These are phyloP conservation scores for Incumbomyces lentus DNA, from an alignment of 2,329 filamentous ascomycete genomes.

Conservation along the genomic window DNA sequence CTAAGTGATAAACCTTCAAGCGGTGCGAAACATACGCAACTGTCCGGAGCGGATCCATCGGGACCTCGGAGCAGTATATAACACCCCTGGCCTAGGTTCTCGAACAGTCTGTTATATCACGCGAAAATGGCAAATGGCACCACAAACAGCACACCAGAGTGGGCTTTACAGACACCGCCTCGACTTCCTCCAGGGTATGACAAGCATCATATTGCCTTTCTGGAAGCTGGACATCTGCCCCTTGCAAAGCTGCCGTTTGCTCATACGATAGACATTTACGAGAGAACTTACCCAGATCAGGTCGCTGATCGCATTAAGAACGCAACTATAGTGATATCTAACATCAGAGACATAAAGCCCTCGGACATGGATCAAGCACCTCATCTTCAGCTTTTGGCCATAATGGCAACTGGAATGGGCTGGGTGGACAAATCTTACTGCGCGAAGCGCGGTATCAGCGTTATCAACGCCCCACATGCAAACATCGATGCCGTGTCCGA, in stretches of 20 bases:
- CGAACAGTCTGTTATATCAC: background rate
- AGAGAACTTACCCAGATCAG: conserved; percentile 25
- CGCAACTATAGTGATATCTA: conserved; percentile 38
- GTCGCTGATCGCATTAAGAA: conserved; percentile 34
- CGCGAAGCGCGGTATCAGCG: conserved; percentile 33
- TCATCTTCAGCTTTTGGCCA: conserved; percentile 34
- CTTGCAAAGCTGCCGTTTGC: conserved; percentile 33
- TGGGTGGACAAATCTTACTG: conserved; percentile 37
- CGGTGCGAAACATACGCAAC: too few species aligned
- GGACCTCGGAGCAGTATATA: too few species aligned
- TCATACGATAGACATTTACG: conserved; percentile 32
- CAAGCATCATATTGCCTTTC: conserved; percentile 37
- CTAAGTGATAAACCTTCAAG: too few species aligned
- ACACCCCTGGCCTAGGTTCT: too few species aligned
- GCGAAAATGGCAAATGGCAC: background rate
- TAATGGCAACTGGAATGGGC: conserved; percentile 39
- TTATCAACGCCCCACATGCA: conserved; percentile 38
- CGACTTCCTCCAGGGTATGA: conserved; percentile 19
- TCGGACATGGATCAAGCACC: conserved; percentile 32
- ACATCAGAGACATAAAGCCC: conserved; percentile 32
- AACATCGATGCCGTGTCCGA: conserved; percentile 41
- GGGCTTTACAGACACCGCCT: conserved; percentile 13
- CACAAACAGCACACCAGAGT: background rate
- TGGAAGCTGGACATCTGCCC: conserved; percentile 37
- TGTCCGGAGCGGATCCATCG: too few species aligned